Conservation (phyloP, 257 asterid genomes). For the Fraxinus anomala region DNA sequence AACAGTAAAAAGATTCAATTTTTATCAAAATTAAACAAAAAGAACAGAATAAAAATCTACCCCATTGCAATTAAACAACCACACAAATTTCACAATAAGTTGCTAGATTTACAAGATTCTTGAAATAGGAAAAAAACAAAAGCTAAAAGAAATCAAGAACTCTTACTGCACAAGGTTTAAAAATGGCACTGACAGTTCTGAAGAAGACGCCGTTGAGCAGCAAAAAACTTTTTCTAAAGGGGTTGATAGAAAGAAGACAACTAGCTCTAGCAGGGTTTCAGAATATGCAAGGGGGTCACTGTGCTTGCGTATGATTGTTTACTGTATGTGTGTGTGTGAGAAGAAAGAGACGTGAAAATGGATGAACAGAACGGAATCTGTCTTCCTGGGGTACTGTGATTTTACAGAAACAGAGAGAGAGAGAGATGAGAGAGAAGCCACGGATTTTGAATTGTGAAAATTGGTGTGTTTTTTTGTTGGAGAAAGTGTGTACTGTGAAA, state of each 20-base stretch:
- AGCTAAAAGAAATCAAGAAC: not conserved
- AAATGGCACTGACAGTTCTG: constrained; percentile 31
- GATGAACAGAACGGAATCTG: constrained; percentile 37
- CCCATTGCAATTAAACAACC: constrained; percentile 25
- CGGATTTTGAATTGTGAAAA: not conserved
- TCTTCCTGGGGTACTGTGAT: constrained; percentile 34
- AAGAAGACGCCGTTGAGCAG: constrained; percentile 28
- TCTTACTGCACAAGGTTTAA: constrained; percentile 34
- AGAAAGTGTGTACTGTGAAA: not conserved
- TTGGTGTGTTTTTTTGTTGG: not conserved
- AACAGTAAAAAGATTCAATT: constrained; percentile 8
- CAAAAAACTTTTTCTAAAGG: not conserved
- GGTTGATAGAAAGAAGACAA: constrained; percentile 8
- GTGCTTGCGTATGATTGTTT: not conserved
- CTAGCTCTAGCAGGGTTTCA: not conserved
- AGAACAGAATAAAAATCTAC: constrained; percentile 12
- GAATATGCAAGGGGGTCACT: not conserved
- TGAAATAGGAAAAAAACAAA: constrained; percentile 10
- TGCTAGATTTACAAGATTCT: constrained; percentile 24
- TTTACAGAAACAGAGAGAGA: constrained; percentile 37
- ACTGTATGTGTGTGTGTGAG: constrained; percentile 25
- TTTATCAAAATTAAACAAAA: constrained; percentile 7
- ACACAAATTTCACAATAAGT: not conserved
- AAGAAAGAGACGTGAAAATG: not conserved
- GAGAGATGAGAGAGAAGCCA: not conserved